Evolutionary conservation across 441 rosid genomes (phyloP).

Genomic region (Brassica balearica): DNA sequence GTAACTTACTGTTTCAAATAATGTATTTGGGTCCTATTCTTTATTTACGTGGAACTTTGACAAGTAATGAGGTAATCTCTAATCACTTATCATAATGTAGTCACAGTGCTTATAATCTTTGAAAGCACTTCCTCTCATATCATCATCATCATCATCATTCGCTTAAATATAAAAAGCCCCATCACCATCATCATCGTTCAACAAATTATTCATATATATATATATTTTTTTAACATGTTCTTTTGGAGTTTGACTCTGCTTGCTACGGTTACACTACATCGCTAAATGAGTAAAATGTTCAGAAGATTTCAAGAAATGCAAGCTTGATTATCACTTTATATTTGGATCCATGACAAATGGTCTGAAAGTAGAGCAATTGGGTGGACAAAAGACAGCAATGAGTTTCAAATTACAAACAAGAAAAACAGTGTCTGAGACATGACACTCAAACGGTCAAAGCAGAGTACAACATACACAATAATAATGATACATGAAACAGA

Average conservation of each 20-base stretch:
- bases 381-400: not conserved
- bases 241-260: no score
- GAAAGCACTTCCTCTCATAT: not conserved
- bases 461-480: not conserved
- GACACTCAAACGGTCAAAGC: not conserved
- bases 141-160: not conserved
- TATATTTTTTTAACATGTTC: not conserved
- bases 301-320: not conserved
- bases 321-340: not conserved
- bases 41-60: no score
- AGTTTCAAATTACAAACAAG: not conserved
- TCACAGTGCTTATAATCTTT: conserved; percentile 11
- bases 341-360: not conserved
- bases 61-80: no score
- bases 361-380: not conserved
- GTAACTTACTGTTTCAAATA: no score
- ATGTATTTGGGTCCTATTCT: no score
- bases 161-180: not conserved
- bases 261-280: no score
- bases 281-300: not conserved
- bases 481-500: not conserved
- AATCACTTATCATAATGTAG: no score
- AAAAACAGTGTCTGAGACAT: not conserved
- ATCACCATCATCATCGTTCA: not conserved
- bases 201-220: not conserved